Evolutionary conservation across 2,329 filamentous ascomycete species (phyloP), one percentile per base, ranked within the genome.

Genomic region (Stagonosporopsis rhizophila): DNA sequence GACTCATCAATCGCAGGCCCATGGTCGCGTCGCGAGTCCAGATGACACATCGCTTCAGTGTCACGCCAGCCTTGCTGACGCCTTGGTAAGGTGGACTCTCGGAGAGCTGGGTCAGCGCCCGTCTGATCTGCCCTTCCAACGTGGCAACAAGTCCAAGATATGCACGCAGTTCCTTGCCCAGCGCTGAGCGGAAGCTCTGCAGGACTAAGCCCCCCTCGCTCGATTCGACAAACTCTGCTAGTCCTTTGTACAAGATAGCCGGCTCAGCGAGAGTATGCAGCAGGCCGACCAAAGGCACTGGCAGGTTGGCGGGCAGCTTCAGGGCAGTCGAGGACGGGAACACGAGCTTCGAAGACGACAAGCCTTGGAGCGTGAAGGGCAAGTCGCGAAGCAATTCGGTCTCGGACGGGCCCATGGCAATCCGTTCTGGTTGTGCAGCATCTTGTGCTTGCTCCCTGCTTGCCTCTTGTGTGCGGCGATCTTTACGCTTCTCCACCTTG

Each of bases 11-110:
- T 15, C 95, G 87, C 65, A 99, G 78, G 0, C 93, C 95, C 89
- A 98, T 96, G 1, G 95, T 99, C 6, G 95, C 92, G 75, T 99
- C 96, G 65, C 94, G 87, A 8, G 93, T 98, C 96, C 96, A 99
- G 22, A 99, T 90, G 2, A 99, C 90, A 68, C 94, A 98, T 72
- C 95, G 84, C 75, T 98, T 98, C 46, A 99, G 80, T 0, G 95
- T 99, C 14, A 99, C 94, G 1, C 93, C 92, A 0, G 91, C 89
- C 67, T 93, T 95, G 6, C 91, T 89, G 49, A 96, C 87, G 1
- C 89, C 89, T 40, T 85, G 84, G 42, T 88, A 83, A 2, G 89
- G 86, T 4, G 85, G 85, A 2, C 81, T 80, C 47, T 89, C 86
- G 61, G 91, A 87, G n/a, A 95, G 79, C 7, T 89, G 86, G 5